Conservation (phyloP, 208 protist species). For the Willaertia magna region DNA sequence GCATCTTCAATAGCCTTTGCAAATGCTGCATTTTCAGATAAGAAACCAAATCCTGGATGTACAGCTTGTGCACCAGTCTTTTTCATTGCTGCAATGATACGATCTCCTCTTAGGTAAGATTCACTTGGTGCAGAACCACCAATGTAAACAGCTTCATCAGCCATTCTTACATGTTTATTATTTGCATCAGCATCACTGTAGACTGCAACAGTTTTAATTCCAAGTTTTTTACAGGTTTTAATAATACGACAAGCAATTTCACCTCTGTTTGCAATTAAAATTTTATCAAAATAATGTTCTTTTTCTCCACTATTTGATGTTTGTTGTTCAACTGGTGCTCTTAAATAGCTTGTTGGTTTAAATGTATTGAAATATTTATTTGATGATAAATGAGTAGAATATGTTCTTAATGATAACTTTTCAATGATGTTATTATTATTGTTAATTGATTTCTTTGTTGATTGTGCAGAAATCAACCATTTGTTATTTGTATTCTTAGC, state of each 20-base stretch:
- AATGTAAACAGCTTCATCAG: conserved; percentile 24
- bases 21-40: conserved; percentile 57
- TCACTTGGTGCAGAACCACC: conserved; percentile 24
- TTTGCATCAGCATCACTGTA: conserved; percentile 43
- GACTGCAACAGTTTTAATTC: conserved; percentile 55
- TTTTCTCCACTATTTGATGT: not conserved
- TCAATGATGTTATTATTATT: too few relatives aligned
- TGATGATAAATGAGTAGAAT: too few relatives aligned
- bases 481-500: too few relatives aligned
- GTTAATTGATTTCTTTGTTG: too few relatives aligned
- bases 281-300: conserved; percentile 25
- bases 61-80: conserved; percentile 48
- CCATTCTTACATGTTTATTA: conserved; percentile 26
- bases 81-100: conserved; percentile 47
- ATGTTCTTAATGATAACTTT: too few relatives aligned
- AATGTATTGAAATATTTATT: too few relatives aligned
- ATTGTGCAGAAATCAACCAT: too few relatives aligned
- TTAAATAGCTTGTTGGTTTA: not conserved
- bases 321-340: not conserved
- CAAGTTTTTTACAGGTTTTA: conserved; percentile 52
- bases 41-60: conserved; percentile 59
- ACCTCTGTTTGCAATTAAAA: conserved; percentile 57
- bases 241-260: conserved; percentile 67
- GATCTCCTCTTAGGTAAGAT: conserved; percentile 49
- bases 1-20: conserved; percentile 32